These are phyloP conservation scores for Dothiorella sarmentorum DNA, from an alignment of 2,329 filamentous ascomycete genomes.

Conservation along the genomic window DNA sequence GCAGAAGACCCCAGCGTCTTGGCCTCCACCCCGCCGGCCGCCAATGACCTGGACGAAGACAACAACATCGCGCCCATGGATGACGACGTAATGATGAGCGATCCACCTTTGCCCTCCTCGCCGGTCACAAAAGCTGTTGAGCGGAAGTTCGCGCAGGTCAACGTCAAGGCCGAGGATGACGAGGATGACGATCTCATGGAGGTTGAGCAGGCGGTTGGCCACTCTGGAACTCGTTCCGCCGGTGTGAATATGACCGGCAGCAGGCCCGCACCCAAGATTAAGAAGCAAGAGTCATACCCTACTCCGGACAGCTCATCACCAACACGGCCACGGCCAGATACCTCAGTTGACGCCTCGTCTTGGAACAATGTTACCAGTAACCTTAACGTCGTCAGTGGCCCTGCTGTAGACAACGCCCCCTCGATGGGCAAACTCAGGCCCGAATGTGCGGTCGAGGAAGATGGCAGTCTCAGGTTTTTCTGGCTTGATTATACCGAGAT, in stretches of 20 bases:
- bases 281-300: constrained; percentile 62
- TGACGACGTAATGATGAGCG: constrained; percentile 77
- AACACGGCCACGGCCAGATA: constrained; percentile 54
- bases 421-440: constrained; percentile 77
- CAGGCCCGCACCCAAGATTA: constrained; percentile 70
- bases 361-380: constrained; percentile 87
- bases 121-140: constrained; percentile 76
- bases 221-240: constrained; percentile 57
- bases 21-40: constrained; percentile 39
- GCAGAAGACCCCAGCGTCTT: constrained; percentile 42
- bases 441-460: constrained; percentile 84
- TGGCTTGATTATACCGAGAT: constrained; percentile 96
- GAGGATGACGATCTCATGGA: constrained; percentile 85
- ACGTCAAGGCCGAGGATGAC: constrained; percentile 59
- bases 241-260: constrained; percentile 84
- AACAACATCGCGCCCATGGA: constrained; percentile 56
- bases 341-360: constrained; percentile 69
- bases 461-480: constrained; percentile 90
- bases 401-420: constrained; percentile 58
- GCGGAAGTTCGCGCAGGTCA: constrained; percentile 57
- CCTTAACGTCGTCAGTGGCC: constrained; percentile 78
- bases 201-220: constrained; percentile 70
- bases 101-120: constrained; percentile 75
- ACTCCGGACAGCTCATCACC: constrained; percentile 77
- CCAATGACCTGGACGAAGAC: constrained; percentile 49